Evolutionary conservation across 208 protist species (phyloP), one percentile per base, ranked within the genome.

Genomic region (Zelonia costaricensis): DNA sequence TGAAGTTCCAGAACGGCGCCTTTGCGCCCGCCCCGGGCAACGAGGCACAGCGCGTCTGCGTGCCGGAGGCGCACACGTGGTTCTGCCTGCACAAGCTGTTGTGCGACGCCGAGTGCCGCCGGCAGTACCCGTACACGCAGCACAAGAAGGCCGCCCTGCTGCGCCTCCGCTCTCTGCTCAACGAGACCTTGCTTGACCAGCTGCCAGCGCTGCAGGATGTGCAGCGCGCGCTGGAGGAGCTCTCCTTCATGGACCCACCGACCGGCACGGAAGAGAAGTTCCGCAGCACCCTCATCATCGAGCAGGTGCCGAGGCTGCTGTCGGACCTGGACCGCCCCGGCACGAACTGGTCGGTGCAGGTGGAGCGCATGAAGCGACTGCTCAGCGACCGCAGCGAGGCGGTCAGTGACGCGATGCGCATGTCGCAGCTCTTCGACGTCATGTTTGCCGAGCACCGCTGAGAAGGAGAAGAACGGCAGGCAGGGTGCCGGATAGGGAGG

Each of bases 251-350:
- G 57, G 81, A 94, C 55, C 89, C 92, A 16, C 92, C 92, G 1
- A 82, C 80, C 20, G 88, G 85, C 7, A 94, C 87, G 0, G 92
- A 95, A 49, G 89, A 92, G 59, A 95, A 95, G 80, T 95, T 97
- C 62, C 76, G 72, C 22, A 84, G 80, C 58, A 88, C 62, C 9
- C 78, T 95, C 1, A 80, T 91, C 30, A 93, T 97, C 54, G 92
- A 97, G 70, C 87, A 91, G 43, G 84, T 95, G 4, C 88, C 92
- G 10, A 84, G 87, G 12, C 64, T 97, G n/a, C 73, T 91, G 62
- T 74, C 84, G 0, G 49, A 58, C 23, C 82, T 96, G 40, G 76
- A 90, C 57, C 30, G 46, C 12, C 59, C 57, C 28, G 18, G 31
- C 2, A 56, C 39, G 38, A 47, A 86, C 36, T 90, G 83, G 80